These are phyloP conservation scores for Poa pratensis DNA, from an alignment of 176 grass and related monocot species.

Conservation along the genomic window DNA sequence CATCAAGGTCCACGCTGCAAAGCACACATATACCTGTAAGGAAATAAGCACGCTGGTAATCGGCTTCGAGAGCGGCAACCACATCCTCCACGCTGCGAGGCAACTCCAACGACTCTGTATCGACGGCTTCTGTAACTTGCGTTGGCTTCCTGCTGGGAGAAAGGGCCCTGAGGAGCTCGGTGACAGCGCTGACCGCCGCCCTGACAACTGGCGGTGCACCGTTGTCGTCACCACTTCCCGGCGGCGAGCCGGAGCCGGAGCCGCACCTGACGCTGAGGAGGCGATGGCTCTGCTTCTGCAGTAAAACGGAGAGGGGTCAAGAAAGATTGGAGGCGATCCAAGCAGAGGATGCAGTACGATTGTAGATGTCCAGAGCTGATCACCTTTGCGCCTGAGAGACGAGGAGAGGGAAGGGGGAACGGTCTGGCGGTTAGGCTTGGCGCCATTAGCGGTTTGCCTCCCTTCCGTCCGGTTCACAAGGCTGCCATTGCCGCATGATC, in stretches of 20 bases:
- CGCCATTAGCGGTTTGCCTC: conserved; percentile 27
- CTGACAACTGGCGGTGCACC: conserved; percentile 34
- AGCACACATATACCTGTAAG: conserved; percentile 61
- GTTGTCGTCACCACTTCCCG: neutral
- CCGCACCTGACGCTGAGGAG: conserved; percentile 11
- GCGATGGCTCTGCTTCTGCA: neutral
- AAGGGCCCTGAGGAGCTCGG: conserved; percentile 68
- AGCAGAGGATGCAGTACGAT: neutral
- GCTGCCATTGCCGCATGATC: neutral
- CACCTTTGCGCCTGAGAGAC: neutral
- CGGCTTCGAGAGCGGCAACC: conserved; percentile 59
- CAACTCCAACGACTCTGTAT: neutral
- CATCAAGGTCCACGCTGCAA: neutral
- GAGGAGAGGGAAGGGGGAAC: neutral
- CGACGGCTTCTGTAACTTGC: neutral
- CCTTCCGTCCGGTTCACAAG: neutral
- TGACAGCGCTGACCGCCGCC: conserved; percentile 55
- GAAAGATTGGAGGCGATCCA: neutral
- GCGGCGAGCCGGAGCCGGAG: conserved; percentile 3
- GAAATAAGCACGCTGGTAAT: conserved; percentile 85
- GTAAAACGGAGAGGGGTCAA: neutral
- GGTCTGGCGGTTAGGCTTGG: neutral
- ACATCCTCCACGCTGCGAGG: conserved; percentile 62
- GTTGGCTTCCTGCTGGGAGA: conserved; percentile 61
- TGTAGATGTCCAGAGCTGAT: neutral